Base-by-base conservation (phyloP, 306 rosid species). In the Myrica gale region DNA sequence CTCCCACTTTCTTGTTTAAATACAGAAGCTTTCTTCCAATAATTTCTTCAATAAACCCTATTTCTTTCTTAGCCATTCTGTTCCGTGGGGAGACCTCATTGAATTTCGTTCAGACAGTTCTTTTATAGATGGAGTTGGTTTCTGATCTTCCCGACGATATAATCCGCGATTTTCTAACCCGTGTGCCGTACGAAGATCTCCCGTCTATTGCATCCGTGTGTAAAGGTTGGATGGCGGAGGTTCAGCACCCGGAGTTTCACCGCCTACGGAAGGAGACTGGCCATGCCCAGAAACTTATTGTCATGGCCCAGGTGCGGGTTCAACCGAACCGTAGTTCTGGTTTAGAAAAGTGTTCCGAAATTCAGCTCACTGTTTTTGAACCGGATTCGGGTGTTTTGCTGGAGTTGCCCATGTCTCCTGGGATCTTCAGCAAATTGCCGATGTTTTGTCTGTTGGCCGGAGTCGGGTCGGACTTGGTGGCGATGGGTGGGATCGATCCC, bases 401-500 rank as follows among this genome's bases (percentile, higher is more conserved):
- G 56, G 92, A 90, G 78, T 73, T 87, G 19, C 82, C 85, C 0
- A 48, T 82, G 17, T 66, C 75, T 43, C 82, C 86, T 16, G 85
- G 19, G 20, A 63, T 58, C 2, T 6, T 74, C 6, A 58, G 15
- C 12, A 91, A 91, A 63, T 81, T 90, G 0, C 96, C 98, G 17
- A 63, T 93, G 84, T 90, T 93, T 60, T 93, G 95, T 73, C 90
- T 73, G 48, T 16, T 89, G 44, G 85, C 81, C 1, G 83, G 84
- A 19, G 88, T 85, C 6, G 96, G 96, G 52, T 81, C 80, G 42
- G 79, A 85, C 4, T 51, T 93, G 4, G 87, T 93, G 11, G 80
- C 90, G 3, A 65, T 93, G 44, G 98, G 98, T 6, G 98, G 98
- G 67, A 90, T 89, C 89, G 95, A 88, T 69, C 90, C 96, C 16